Evolutionary conservation across 805 yeast species (phyloP).

Genomic region (Candida succiphila): DNA sequence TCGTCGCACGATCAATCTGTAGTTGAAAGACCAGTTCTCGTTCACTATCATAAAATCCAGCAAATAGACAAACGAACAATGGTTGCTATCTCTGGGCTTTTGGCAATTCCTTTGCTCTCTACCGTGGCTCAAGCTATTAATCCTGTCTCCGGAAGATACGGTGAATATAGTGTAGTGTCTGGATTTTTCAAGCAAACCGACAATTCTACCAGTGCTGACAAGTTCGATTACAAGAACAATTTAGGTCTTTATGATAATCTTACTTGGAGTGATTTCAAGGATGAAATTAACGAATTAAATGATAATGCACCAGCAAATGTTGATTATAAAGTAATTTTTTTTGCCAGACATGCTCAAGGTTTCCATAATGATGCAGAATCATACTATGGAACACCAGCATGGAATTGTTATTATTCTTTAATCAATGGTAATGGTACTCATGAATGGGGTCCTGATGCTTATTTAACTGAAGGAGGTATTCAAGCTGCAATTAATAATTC

Average conservation of each 20-base stretch:
- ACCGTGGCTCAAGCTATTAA: not conserved
- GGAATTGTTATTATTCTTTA: slow-evolving; percentile 37
- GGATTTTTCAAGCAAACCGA: slow-evolving; percentile 35
- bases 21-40: too few species aligned
- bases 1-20: too few species aligned
- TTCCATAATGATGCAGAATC: slow-evolving; percentile 38
- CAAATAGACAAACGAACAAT: too few species aligned
- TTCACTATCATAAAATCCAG: too few species aligned
- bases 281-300: slow-evolving; percentile 27
- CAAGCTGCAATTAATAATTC: slow-evolving; percentile 33
- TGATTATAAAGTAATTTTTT: slow-evolving; percentile 33
- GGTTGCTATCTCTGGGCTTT: too few species aligned
- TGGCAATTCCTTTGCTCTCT: too few species aligned
- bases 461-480: slow-evolving; percentile 35
- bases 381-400: slow-evolving; percentile 33
- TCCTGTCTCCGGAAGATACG: slow-evolving; percentile 1
- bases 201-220: slow-evolving; percentile 27
- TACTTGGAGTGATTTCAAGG: slow-evolving; percentile 25
- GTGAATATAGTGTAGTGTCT: slow-evolving; percentile 19
- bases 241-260: slow-evolving; percentile 27
- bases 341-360: slow-evolving; percentile 48
- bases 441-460: slow-evolving; percentile 42
- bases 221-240: slow-evolving; percentile 31
- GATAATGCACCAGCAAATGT: slow-evolving; percentile 15
- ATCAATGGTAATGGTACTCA: slow-evolving; percentile 34